Conservation (phyloP, 306 rosid genomes). For the Dalbergia cultrata region DNA sequence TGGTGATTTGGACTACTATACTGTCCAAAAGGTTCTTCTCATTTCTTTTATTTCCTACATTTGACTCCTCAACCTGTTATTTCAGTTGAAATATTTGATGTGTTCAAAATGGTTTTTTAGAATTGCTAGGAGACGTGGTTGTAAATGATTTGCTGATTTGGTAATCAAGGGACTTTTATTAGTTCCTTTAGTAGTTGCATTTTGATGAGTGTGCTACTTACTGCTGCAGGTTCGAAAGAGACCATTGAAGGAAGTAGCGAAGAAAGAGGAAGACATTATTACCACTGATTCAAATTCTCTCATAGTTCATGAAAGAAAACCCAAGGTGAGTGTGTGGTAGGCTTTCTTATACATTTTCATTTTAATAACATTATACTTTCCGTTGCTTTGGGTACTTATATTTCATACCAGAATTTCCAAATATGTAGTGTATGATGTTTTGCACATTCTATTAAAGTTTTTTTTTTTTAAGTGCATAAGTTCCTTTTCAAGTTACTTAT, state of each 20-base stretch:
- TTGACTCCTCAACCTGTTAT: no score
- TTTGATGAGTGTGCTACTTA: constrained; percentile 18
- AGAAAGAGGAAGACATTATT: constrained; percentile 86
- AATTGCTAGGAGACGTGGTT: no score
- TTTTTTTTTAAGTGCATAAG: not conserved
- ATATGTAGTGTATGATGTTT: not conserved
- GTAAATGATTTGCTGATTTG: not conserved
- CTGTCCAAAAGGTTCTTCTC: no score
- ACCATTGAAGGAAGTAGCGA: constrained; percentile 75
- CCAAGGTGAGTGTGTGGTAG: constrained; percentile 65
- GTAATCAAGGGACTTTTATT: constrained; percentile 9
- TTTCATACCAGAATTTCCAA: constrained; percentile 9
- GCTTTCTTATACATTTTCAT: not conserved
- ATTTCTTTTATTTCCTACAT: no score
- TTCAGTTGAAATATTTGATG: no score
- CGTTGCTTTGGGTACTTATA: constrained; percentile 30
- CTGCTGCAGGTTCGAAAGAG: constrained; percentile 83
- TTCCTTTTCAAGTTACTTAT: not conserved
- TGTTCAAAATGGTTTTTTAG: no score
- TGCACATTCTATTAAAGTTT: not conserved
- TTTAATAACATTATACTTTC: not conserved
- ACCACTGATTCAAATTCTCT: constrained; percentile 73
- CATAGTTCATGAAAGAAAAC: constrained; percentile 87
- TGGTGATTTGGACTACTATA: no score
- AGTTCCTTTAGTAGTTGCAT: constrained; percentile 31